Evolutionary conservation across 2,329 filamentous ascomycete species (phyloP).

Genomic region (Aspergillus candidus): DNA sequence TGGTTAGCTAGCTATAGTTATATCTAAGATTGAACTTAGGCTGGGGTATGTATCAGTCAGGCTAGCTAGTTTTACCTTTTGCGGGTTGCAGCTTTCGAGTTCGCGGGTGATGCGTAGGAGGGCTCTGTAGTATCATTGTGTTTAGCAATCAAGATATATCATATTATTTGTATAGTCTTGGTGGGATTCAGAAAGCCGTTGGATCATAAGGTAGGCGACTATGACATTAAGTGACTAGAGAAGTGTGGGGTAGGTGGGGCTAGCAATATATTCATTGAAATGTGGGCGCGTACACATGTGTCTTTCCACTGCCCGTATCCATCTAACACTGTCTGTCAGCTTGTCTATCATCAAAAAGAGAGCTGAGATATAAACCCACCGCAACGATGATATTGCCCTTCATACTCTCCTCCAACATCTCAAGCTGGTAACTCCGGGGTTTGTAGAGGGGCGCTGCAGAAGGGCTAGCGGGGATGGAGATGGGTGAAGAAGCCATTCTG

Average conservation of each 20-base stretch:
- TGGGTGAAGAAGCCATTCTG: slow-evolving; percentile 7
- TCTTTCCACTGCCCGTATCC: slow-evolving; percentile 76
- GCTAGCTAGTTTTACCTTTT: slow-evolving; percentile 45
- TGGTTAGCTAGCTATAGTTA: not conserved
- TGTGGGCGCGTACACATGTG: slow-evolving; percentile 57
- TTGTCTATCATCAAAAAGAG: not conserved
- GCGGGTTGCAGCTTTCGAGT: slow-evolving; percentile 47
- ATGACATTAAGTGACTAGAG: no score
- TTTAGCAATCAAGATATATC: slow-evolving; percentile 1
- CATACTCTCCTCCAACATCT: slow-evolving; percentile 68
- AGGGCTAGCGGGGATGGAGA: not conserved
- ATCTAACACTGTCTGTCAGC: slow-evolving; percentile 46
- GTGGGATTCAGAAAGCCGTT: no score
- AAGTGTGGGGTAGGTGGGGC: no score
- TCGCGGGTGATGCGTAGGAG: slow-evolving; percentile 62
- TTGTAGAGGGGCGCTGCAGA: slow-evolving; percentile 12
- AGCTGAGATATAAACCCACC: slow-evolving; percentile 37
- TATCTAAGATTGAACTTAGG: no score
- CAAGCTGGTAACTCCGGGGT: slow-evolving; percentile 61
- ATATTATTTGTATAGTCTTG: not conserved
- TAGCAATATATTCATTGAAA: not conserved
- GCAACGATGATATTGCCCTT: slow-evolving; percentile 65
- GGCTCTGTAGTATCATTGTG: slow-evolving; percentile 43
- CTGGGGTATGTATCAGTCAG: no score
- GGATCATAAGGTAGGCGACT: no score